A percentile compares a stretch with the other conserved stretches of the same genome.
Conservation (phyloP, 2,329 filamentous ascomycete species). For the Parafenestella ontariensis region DNA sequence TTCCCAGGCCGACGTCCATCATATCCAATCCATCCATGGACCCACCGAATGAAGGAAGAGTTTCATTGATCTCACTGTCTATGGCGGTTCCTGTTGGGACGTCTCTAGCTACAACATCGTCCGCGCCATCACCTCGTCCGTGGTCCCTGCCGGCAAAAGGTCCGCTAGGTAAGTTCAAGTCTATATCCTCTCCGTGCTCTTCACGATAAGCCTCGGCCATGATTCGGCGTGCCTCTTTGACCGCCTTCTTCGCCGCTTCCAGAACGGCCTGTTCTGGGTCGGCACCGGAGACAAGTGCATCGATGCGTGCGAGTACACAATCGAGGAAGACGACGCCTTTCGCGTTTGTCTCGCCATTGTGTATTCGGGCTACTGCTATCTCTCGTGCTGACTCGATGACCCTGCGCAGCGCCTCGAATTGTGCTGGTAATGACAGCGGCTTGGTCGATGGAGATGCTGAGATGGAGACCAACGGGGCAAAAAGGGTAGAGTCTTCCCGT, state of each 20-base stretch:
- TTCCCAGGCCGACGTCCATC: slow-evolving; percentile 1
- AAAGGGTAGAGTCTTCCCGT: slow-evolving; percentile 4
- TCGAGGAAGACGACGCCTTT: slow-evolving; percentile 31
- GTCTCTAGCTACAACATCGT: not conserved
- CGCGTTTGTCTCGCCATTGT: slow-evolving; percentile 35
- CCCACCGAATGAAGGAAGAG: not conserved
- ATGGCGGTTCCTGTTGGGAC: not conserved
- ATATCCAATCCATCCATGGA: slow-evolving; percentile 4
- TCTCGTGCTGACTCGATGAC: slow-evolving; percentile 13
- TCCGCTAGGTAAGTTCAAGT: slow-evolving; percentile 11
- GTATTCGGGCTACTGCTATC: slow-evolving; percentile 19
- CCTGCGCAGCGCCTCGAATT: slow-evolving; percentile 19
- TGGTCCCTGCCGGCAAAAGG: slow-evolving; percentile 9
- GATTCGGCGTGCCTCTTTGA: slow-evolving; percentile 17
- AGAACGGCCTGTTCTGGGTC: slow-evolving; percentile 27
- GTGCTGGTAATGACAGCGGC: slow-evolving; percentile 8
- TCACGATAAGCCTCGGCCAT: slow-evolving; percentile 26
- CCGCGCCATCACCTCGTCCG: slow-evolving; percentile 19
- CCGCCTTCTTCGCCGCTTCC: slow-evolving; percentile 21
- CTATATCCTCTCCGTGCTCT: slow-evolving; percentile 31
- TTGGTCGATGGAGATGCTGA: not conserved
- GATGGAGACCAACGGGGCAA: slow-evolving; percentile 14
- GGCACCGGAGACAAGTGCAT: slow-evolving; percentile 22
- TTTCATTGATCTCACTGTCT: not conserved
- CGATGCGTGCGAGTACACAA: slow-evolving; percentile 32